Base-by-base conservation (phyloP, 169 alveolate genomes). In the Eimeria praecox region DNA sequence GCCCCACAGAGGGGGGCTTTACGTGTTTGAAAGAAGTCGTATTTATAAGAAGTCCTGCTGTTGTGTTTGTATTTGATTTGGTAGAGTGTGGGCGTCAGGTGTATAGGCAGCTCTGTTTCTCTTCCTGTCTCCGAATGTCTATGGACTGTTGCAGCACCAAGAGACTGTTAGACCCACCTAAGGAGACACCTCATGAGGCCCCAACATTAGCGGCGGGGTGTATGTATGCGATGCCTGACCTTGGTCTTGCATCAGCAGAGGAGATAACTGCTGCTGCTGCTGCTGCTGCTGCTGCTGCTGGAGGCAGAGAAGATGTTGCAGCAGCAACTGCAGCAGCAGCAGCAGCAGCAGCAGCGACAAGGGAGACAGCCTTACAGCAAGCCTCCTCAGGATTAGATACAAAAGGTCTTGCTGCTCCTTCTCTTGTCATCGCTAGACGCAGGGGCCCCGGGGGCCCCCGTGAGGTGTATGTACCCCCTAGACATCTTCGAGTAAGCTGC, bases 61-160 rank as follows among this genome's bases (percentile, higher is more conserved):
- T 64, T 16, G 75, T 89, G 49, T 54, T 69, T 27, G 95, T 91
- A 12, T 91, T 56, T 86, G 73, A 91, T 69, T 40, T 91, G 64
- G 83, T 73, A 14, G 95, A 91, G 56, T 66, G 85, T 52, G 95
- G 95, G 42, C 90, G 95, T 27, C 90, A 59, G 64, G 78, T 75
- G 64, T 91, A 30, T 46, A 52, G 91, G 30, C 83, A 71, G 95
- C 59, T 91, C 54, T 73, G 83, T 71, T 91, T 73, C 69, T 46
- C 91, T 33, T 91, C 95, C 30, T 71, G 46, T 35, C 62, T 66
- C 27, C 54, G 90, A 35, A n/a, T 44, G 42, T 64, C 83, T 14
- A 20, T 91, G 30, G 90, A 91, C 82, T 44, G 73, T 62, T 66
- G 52, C 35, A 33, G 78, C 44, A 30, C 46, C 54, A 90, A 90